A percentile compares a stretch with the other conserved stretches of the same genome.
These are phyloP conservation scores for Thalassiosira mediterranea DNA, from an alignment of 352 stramenopile genomes.

Conservation along the genomic window DNA sequence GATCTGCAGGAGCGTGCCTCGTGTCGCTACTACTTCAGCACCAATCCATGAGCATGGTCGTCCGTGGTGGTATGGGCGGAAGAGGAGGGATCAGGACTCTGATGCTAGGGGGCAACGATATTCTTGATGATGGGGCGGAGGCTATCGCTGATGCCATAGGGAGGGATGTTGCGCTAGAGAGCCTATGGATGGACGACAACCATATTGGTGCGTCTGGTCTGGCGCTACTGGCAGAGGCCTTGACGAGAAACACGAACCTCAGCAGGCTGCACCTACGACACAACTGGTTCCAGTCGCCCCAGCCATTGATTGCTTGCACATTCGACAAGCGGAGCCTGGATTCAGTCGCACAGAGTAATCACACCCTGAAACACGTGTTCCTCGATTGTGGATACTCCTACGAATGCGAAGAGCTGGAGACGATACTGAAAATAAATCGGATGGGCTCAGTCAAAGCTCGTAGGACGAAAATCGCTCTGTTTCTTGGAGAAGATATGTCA, in stretches of 20 bases:
- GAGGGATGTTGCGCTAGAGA: constrained; percentile 34
- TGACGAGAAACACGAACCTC: constrained; percentile 32
- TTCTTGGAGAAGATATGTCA: constrained; percentile 35
- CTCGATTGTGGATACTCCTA: constrained; percentile 50
- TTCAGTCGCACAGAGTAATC: constrained; percentile 42
- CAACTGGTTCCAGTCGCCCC: constrained; percentile 45
- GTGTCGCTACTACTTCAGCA: constrained; percentile 32
- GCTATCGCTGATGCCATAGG: constrained; percentile 32
- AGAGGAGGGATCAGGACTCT: constrained; percentile 35
- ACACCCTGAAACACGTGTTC: constrained; percentile 50
- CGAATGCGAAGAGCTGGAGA: constrained; percentile 48
- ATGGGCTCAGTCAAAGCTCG: constrained; percentile 33
- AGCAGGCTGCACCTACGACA: constrained; percentile 38
- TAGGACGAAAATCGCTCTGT: constrained; percentile 37
- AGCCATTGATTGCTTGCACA: constrained; percentile 37
- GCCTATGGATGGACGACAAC: constrained; percentile 44
- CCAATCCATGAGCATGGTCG: constrained; percentile 22
- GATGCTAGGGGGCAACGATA: constrained; percentile 46
- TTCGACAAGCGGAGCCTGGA: constrained; percentile 43
- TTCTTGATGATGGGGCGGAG: constrained; percentile 39
- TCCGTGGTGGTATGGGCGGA: neutral
- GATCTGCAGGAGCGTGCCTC: constrained; percentile 15
- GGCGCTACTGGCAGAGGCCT: constrained; percentile 17
- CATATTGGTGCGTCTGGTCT: constrained; percentile 33
- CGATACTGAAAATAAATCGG: constrained; percentile 45